Base-by-base conservation (phyloP, 495 filamentous ascomycete genomes). In the Penicillium pulvis region DNA sequence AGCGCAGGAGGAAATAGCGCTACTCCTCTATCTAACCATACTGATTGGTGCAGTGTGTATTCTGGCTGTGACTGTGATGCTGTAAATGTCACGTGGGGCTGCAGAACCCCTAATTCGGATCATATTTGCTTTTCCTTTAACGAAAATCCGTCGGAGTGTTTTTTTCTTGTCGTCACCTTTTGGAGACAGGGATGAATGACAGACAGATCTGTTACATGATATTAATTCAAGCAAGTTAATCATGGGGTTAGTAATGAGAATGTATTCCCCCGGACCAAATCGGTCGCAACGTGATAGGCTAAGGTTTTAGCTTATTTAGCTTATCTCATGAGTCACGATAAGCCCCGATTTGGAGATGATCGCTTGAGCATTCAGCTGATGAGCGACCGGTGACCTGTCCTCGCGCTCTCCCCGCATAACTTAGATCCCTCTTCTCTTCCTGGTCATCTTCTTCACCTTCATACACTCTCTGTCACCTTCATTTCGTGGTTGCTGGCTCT, bases 361-460 rank as follows among this genome's bases (percentile, higher is more conserved):
- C 41, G 35, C 6, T 44, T 35, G 33, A 8, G 24, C 14, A 12
- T 31, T 41, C 42, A 46, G 28, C 51, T 46, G 55, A 53, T 52
- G 56, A 44, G 28, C 51, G 57, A 60, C 51, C 51, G 52, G 26
- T 60, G 57, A 61, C 58, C 20, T 47, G 49, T 58, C 41, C 46
- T 20, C 24, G 20, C 51, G 12, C 10, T 30, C 10, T 30, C 49
- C 31, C 28, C 31, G 23, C 23, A 47, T 16, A 28, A 11, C 23
- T 47, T 47, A 46, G n/a, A 17, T n/a, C 20, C 45, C 45, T 16
- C 51, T 43, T 28, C 51, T 55, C 33, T 53, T 31, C 43, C 42
- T 41, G 33, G 19, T 54, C 55, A 53, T 59, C 39, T 55, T 41
- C 11, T 36, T 35, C 31, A 54, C 35, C 31, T 48, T 28, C 35